A percentile compares a stretch with the other conserved stretches of the same genome.
These are phyloP conservation scores for Fusarium anthophilum DNA, from an alignment of 2,329 filamentous ascomycete species.

Conservation along the genomic window DNA sequence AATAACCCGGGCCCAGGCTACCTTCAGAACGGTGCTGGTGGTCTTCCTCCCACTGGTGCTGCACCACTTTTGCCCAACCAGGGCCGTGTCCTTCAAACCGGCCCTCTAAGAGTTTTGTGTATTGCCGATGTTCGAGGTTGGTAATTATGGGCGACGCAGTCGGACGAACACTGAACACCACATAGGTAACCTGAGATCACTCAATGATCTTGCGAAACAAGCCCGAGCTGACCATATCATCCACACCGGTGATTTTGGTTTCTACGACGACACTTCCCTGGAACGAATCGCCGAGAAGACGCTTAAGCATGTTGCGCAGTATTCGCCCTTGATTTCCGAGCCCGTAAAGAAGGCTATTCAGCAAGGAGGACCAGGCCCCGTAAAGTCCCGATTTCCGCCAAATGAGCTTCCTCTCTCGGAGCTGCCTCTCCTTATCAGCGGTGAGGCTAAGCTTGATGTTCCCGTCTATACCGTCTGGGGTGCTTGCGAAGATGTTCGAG, in stretches of 20 bases:
- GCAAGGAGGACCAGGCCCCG: slow-evolving; percentile 74
- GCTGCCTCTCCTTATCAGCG: slow-evolving; percentile 86
- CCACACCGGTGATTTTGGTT: slow-evolving; percentile 98
- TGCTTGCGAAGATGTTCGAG: slow-evolving; percentile 96
- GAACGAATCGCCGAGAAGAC: slow-evolving; percentile 99
- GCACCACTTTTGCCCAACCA: slow-evolving; percentile 74
- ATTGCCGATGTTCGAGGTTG: slow-evolving; percentile 78
- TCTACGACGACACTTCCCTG: slow-evolving; percentile 95
- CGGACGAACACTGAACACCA: slow-evolving; percentile 21
- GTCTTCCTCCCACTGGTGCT: slow-evolving; percentile 65
- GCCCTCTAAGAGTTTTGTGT: slow-evolving; percentile 73
- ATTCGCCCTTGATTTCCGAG: slow-evolving; percentile 92
- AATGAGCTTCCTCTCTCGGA: slow-evolving; percentile 91
- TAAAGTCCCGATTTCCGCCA: slow-evolving; percentile 85
- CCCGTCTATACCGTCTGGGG: slow-evolving; percentile 99
- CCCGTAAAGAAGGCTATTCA: slow-evolving; percentile 74
- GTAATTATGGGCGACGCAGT: slow-evolving; percentile 25
- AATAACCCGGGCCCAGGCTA: slow-evolving; percentile 67
- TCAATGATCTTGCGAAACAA: slow-evolving; percentile 96
- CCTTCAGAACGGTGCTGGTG: slow-evolving; percentile 69
- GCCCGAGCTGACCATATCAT: slow-evolving; percentile 97
- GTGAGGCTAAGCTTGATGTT: slow-evolving; percentile 89
- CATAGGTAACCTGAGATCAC: slow-evolving; percentile 88
- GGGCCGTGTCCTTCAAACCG: slow-evolving; percentile 71
- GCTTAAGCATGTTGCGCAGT: slow-evolving; percentile 97